Conservation (phyloP, 2,329 filamentous ascomycete species). For the Cercospora nicotianae region DNA sequence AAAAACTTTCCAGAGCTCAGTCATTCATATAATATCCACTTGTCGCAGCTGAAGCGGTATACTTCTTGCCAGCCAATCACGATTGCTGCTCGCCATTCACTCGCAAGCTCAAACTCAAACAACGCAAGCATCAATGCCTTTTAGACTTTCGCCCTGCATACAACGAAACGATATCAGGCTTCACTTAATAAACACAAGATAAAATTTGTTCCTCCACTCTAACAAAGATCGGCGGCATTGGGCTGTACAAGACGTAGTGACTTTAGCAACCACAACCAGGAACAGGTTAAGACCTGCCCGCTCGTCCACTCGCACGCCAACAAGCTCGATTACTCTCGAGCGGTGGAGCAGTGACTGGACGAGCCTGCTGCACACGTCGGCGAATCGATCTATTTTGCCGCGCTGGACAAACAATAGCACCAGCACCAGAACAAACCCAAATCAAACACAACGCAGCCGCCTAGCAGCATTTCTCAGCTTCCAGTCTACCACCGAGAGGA, state of each 20-base stretch:
- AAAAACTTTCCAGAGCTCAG: not conserved
- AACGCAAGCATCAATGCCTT: conserved; percentile 14
- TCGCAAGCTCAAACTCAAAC: conserved; percentile 6
- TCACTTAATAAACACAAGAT: conserved; percentile 12
- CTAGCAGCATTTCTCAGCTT: conserved; percentile 1
- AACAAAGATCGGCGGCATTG: conserved; percentile 4
- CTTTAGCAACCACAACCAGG: not conserved
- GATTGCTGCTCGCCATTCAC: conserved; percentile 10
- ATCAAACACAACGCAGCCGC: not conserved
- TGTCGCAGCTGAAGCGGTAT: conserved; percentile 9
- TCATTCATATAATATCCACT: not conserved
- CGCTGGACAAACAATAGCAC: not conserved
- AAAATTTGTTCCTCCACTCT: not conserved
- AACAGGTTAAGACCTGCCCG: not conserved
- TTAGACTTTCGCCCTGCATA: conserved; percentile 15
- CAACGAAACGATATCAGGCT: conserved; percentile 15
- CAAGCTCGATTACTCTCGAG: not conserved
- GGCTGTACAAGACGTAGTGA: not conserved
- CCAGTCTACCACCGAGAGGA: not conserved
- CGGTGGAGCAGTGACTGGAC: not conserved
- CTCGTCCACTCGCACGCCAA: not conserved
- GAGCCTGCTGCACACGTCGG: not conserved
- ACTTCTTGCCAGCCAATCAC: conserved; percentile 9
- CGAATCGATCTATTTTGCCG: not conserved
- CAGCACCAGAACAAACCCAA: not conserved